These are phyloP conservation scores for Phaeosphaeriaceae sp. DNA, from an alignment of 2,329 filamentous ascomycete species.

Conservation along the genomic window DNA sequence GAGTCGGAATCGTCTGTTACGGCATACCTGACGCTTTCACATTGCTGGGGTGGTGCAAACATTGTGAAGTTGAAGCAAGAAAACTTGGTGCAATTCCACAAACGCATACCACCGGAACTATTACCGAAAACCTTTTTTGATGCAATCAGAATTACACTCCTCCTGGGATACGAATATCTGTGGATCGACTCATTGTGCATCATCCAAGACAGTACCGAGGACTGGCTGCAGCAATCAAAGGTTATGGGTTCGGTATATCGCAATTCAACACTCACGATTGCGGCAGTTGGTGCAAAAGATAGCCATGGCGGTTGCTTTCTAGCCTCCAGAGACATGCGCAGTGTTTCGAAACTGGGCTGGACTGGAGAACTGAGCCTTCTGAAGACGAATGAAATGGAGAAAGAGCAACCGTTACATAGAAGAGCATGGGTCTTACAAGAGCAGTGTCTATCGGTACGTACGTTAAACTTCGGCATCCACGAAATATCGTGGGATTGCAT, in stretches of 20 bases:
- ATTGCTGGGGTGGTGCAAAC: not conserved
- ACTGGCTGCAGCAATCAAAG: not conserved
- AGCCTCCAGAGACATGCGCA: not conserved
- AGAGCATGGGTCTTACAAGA: slow-evolving; percentile 9
- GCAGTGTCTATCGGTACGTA: slow-evolving; percentile 4
- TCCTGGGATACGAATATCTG: not conserved
- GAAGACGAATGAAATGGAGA: not conserved
- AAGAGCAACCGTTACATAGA: not conserved
- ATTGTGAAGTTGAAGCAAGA: not conserved
- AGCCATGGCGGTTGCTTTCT: not conserved
- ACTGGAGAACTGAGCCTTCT: not conserved
- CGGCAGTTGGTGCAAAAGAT: not conserved
- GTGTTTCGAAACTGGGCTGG: no score
- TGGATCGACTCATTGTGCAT: slow-evolving; percentile 3
- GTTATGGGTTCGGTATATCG: not conserved
- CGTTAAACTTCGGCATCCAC: slow-evolving; percentile 1
- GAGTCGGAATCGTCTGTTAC: not conserved
- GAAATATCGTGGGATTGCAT: slow-evolving; percentile 7
- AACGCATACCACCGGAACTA: not conserved
- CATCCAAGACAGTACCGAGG: not conserved
- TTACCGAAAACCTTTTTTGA: slow-evolving; percentile 3
- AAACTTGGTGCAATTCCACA: not conserved
- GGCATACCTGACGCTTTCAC: not conserved
- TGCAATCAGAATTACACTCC: not conserved
- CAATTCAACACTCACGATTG: not conserved